Base-by-base conservation (phyloP, 805 yeast species). In the Ogataea allantospora region DNA sequence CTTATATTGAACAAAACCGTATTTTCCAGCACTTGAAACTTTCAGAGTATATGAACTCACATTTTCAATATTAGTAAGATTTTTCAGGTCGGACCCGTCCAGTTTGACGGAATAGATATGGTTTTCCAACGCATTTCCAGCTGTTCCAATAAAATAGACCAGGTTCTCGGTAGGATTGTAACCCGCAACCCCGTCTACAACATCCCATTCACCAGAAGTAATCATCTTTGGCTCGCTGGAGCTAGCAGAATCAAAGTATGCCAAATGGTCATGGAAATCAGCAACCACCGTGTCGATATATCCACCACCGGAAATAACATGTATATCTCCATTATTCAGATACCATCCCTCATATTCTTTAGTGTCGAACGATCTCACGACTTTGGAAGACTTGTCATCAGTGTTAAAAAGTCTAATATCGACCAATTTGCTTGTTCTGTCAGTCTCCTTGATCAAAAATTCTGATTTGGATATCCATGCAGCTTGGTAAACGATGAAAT, bases 281-380 rank as follows among this genome's bases (percentile, higher is more conserved):
- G 67, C 69, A 12, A 73, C 77, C 10, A 78, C 69, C 3, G 77
- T 61, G 54, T 84, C 93, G 34, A 84, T 67, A 51, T 79, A 85
- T 0, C 91, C 91, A 20, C 51, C 52, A 5, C 57, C 60, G 6
- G 77, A 75, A 3, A 74, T 54, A 1, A 63, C 58, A 13, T 54
- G 40, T 10, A 73, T 58, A 8, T 58, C 70, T 25, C 63, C 64
- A 33, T 55, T 56, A 30, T 67, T 61, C 15, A 60, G 47, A 60
- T 71, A 81, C 88, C 73, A 83, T 30, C 74, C 87, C 40, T 53
- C 63, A 47, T 65, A 80, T 2, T 58, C 65, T 2, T 52, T 53
- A 0, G 82, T 67, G 30, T 73, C 61, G 17, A 71, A 58, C 0
- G 67, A 46, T 43, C 84, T 63, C 2, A 73, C 62, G 7, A 72